Percentiles rank a stretch among this genome's conserved stretches.
Evolutionary conservation across 169 alveolate species (phyloP).

Genomic region (Babesia divergens): DNA sequence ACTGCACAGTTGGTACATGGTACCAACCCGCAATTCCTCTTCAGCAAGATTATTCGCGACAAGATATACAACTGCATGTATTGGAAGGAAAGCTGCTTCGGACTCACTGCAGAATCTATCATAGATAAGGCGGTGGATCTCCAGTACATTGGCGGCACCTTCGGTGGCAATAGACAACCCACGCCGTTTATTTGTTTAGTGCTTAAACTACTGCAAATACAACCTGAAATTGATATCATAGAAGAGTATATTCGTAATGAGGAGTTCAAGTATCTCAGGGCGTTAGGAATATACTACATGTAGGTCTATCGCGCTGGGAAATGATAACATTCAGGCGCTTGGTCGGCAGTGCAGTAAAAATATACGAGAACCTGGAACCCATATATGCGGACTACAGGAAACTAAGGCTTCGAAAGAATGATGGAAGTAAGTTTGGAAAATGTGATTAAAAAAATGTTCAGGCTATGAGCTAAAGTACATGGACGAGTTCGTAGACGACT

Average conservation of each 20-base stretch:
- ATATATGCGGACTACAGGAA: slow-evolving; percentile 93
- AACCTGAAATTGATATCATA: slow-evolving; percentile 92
- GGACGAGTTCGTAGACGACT: slow-evolving; percentile 96
- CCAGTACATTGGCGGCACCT: slow-evolving; percentile 95
- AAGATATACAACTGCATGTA: slow-evolving; percentile 81
- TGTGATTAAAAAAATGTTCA: slow-evolving; percentile 6
- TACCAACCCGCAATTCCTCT: slow-evolving; percentile 83
- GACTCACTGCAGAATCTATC: slow-evolving; percentile 89
- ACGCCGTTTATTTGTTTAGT: slow-evolving; percentile 92
- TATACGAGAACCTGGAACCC: slow-evolving; percentile 88
- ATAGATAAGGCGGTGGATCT: slow-evolving; percentile 92
- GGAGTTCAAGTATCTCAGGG: slow-evolving; percentile 94
- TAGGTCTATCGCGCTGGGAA: slow-evolving; percentile 9
- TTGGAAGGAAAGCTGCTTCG: slow-evolving; percentile 89
- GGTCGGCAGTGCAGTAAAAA: slow-evolving; percentile 72
- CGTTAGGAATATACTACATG: slow-evolving; percentile 92
- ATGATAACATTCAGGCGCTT: slow-evolving; percentile 61
- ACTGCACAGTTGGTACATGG: slow-evolving; percentile 81
- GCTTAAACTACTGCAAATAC: slow-evolving; percentile 93
- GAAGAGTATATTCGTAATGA: slow-evolving; percentile 91
- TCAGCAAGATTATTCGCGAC: slow-evolving; percentile 81
- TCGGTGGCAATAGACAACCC: slow-evolving; percentile 94
- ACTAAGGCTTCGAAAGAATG: slow-evolving; percentile 85
- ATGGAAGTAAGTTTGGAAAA: slow-evolving; percentile 77
- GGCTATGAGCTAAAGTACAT: slow-evolving; percentile 81